Base-by-base conservation (phyloP, 768 basidiomycete genomes). In the Psilocybe tampanensis region DNA sequence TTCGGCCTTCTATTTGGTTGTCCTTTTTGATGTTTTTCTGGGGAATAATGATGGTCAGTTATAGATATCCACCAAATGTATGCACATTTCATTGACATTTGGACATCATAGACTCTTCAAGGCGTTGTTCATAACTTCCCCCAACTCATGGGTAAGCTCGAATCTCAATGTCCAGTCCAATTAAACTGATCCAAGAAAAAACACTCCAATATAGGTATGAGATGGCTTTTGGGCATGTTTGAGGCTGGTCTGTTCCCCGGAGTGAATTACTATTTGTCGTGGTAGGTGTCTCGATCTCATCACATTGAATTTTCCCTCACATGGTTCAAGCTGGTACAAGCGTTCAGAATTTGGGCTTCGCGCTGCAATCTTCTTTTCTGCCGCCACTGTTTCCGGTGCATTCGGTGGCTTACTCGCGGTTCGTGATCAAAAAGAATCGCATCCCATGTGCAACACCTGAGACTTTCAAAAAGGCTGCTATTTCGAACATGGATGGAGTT, bases 331-430 rank as follows among this genome's bases (percentile, higher is more conserved):
- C 58, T 82, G 77, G 81, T 79, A 78, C 62, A 81, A 86, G 63
- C 88, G 90, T 33, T 85, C 85, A 13, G 92, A 94, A 65, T 90
- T 90, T 60, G 90, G 89, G 56, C 75, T 86, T 71, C 62, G 78
- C 8, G 80, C 85, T 22, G 85, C 88, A 0, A 64, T 90, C 24
- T 91, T 90, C 73, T 91, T 90, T 73, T 84, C 85, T 0, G 88
- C 91, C 2, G 90, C 91, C 0, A 91, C 89, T 2, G 82, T 90
- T 0, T 86, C 89, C 2, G 92, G 91, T n/a, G 90, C 90, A 19
- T 92, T 92, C 60, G 88, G 88, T 52, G 89, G 89, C 48, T 73
- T 90, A 18, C 82, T 91, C 47, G 88, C 88, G 33, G 88, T 88
- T 64, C 41, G 73, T 58, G 3, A 39, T 33, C 8, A 36, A 36